phyloP scores from a whole-genome alignment of 306 rosid species.

The Dryas alaskensis region DNA sequence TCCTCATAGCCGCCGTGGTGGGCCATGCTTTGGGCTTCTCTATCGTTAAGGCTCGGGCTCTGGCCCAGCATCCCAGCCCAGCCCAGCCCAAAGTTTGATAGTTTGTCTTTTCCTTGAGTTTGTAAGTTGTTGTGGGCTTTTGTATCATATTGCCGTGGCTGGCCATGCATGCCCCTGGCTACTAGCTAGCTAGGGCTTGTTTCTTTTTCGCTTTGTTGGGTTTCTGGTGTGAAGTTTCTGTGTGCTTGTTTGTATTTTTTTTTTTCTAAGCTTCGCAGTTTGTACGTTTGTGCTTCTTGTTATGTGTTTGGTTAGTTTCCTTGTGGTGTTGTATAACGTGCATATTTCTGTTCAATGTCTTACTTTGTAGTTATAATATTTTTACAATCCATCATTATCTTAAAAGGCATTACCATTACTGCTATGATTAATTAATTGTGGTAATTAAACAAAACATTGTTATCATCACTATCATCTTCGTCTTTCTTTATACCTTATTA shows the following conservation, averaged over 20 bases:
- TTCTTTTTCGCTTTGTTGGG: not conserved
- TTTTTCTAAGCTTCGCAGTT: too few relatives aligned
- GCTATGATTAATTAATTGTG: not conserved
- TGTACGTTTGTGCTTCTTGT: not conserved
- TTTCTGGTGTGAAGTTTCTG: too few relatives aligned
- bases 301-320: not conserved
- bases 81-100: slow-evolving; percentile 20
- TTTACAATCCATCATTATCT: not conserved
- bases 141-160: too few relatives aligned
- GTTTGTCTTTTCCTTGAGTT: not conserved
- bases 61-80: slow-evolving; percentile 2
- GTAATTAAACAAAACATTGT: not conserved
- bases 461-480: not conserved
- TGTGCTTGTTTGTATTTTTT: too few relatives aligned
- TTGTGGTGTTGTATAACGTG: not conserved
- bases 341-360: slow-evolving; percentile 1
- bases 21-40: slow-evolving; percentile 48
- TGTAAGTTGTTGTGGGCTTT: not conserved
- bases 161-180: too few relatives aligned
- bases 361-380: not conserved
- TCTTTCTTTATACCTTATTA: too few relatives aligned
- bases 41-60: slow-evolving; percentile 27
- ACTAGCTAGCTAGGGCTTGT: too few relatives aligned
- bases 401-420: not conserved
- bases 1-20: slow-evolving; percentile 55